phyloP scores from a whole-genome alignment of 495 filamentous ascomycete genomes.

The Annulohypoxylon maeteangense region DNA sequence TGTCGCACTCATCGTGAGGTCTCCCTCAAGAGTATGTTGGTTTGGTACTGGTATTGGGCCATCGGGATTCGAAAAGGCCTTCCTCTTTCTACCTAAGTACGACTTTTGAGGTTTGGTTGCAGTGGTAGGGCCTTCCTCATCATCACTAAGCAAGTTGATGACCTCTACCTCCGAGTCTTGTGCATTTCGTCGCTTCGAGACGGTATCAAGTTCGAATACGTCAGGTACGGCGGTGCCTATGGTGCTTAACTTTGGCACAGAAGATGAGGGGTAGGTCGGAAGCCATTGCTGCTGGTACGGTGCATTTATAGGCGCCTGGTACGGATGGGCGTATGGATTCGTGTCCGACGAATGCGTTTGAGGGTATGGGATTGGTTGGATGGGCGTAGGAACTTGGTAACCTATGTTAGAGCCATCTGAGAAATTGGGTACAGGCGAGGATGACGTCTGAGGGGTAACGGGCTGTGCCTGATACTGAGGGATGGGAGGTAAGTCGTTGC shows the following conservation, averaged over 20 bases:
- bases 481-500: background rate
- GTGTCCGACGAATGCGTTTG: background rate
- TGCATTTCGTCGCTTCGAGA: constrained; percentile 23
- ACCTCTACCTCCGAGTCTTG: background rate
- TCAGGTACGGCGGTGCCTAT: no score
- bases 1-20: background rate
- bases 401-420: background rate
- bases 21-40: background rate
- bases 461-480: background rate
- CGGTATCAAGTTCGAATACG: no score
- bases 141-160: constrained; percentile 31
- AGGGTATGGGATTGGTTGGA: background rate
- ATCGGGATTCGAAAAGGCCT: background rate
- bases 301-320: no score
- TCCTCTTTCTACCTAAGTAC: background rate
- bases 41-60: background rate
- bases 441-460: background rate
- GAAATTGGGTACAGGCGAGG: background rate
- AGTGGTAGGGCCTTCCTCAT: constrained; percentile 6
- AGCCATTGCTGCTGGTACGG: background rate
- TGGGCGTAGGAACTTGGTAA: background rate
- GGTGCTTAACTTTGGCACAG: background rate
- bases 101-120: background rate
- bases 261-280: background rate
- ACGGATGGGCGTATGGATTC: background rate